phyloP scores from a whole-genome alignment of 352 stramenopile species.

The Pythium scleroteichum region DNA sequence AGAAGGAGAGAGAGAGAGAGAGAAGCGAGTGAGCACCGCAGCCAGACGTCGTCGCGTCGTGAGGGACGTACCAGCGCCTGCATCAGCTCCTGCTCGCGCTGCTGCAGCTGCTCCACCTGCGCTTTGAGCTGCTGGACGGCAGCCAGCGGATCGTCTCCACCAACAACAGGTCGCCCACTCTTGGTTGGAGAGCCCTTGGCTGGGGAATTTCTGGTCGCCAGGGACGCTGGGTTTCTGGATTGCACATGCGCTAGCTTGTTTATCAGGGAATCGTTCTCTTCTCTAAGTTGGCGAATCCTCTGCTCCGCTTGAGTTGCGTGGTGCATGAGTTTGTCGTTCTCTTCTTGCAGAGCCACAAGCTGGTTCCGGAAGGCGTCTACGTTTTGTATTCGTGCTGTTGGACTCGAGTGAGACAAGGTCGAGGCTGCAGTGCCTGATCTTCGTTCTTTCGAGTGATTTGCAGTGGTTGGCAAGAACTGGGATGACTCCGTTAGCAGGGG shows the following conservation, averaged over 20 bases:
- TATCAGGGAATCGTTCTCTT: constrained; percentile 51
- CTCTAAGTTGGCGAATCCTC: constrained; percentile 36
- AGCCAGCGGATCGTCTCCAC: background rate
- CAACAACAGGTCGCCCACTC: background rate
- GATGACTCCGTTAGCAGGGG: constrained; percentile 25
- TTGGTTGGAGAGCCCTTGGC: constrained; percentile 22
- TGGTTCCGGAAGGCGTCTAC: constrained; percentile 51
- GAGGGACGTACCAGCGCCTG: constrained; percentile 59
- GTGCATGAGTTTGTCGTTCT: constrained; percentile 57
- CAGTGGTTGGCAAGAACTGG: constrained; percentile 22
- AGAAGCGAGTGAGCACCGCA: background rate
- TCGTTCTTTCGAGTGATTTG: constrained; percentile 3
- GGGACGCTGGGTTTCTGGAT: constrained; percentile 3
- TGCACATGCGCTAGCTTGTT: constrained; percentile 20
- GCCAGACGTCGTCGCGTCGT: background rate
- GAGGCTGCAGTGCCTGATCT: constrained; percentile 17
- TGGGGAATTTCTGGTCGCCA: constrained; percentile 20
- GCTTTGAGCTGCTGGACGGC: constrained; percentile 41
- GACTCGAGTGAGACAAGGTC: constrained; percentile 18
- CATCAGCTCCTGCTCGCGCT: constrained; percentile 84
- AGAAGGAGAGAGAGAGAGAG: background rate
- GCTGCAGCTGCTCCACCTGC: constrained; percentile 69
- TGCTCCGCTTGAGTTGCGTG: constrained; percentile 32
- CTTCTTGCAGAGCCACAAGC: constrained; percentile 54
- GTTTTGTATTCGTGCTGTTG: constrained; percentile 20